These are phyloP conservation scores for Yarrowia porcina DNA, from an alignment of 805 yeast species.

Conservation along the genomic window DNA sequence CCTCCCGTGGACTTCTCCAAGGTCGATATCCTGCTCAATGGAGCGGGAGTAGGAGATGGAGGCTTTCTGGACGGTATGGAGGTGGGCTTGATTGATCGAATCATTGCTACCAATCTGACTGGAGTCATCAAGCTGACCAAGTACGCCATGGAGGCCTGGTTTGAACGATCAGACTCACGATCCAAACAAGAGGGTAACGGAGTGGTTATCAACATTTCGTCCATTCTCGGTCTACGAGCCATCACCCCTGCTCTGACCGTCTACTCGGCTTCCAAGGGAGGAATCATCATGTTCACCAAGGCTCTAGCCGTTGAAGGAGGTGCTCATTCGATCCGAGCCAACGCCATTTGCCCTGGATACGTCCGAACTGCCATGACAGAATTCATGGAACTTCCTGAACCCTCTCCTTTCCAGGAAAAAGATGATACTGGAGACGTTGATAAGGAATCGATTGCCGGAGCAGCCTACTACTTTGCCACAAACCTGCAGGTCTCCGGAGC, in stretches of 20 bases:
- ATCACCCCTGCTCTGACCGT: constrained; percentile 56
- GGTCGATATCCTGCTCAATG: constrained; percentile 51
- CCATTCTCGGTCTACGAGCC: constrained; percentile 53
- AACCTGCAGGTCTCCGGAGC: constrained; percentile 30
- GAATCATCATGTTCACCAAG: constrained; percentile 58
- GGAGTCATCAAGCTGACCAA: constrained; percentile 62
- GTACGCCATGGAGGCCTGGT: constrained; percentile 50
- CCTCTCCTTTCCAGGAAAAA: constrained; percentile 26
- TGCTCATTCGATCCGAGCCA: constrained; percentile 53
- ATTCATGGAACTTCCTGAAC: constrained; percentile 14
- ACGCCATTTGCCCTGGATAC: constrained; percentile 68
- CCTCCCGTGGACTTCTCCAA: constrained; percentile 7
- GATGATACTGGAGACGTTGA: constrained; percentile 18
- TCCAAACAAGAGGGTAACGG: constrained; percentile 28
- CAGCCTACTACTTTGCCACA: constrained; percentile 29
- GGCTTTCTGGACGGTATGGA: constrained; percentile 44
- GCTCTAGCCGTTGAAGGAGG: constrained; percentile 59
- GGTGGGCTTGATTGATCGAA: constrained; percentile 45
- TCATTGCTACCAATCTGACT: constrained; percentile 55
- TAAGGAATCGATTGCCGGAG: constrained; percentile 30
- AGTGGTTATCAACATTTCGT: constrained; percentile 60
- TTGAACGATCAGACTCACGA: constrained; percentile 36
- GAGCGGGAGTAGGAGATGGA: constrained; percentile 58
- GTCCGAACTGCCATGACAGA: constrained; percentile 59
- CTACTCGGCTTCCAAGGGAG: constrained; percentile 71